Base-by-base conservation (phyloP, 257 asterid genomes). In the Cordia subcordata region DNA sequence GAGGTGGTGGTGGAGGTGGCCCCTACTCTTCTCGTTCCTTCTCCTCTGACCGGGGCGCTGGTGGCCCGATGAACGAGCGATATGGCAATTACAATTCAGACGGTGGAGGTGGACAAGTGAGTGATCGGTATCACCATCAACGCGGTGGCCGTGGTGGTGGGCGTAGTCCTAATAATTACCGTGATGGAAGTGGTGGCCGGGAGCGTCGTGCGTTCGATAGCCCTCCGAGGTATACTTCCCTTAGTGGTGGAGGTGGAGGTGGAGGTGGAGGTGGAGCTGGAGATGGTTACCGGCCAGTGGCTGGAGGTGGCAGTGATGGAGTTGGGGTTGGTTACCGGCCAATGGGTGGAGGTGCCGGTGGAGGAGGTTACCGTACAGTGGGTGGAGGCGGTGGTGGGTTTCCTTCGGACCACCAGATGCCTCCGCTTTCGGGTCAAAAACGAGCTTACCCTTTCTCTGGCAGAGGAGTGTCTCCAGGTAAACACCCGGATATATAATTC, bases 361-460 rank as follows among this genome's bases (percentile, higher is more conserved):
- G 66, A 19, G 86, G 70, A 27, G 74, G 71, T 22, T 68, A 71
- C 53, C 77, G 66, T 1, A 63, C 79, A 0, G 49, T 66, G 37
- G 77, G 55, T n/a, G 77, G 64, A 15, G 71, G 53, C 15, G 80
- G 60, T 17, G 81, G 68, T 22, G 80, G 85, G 62, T 76, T 78
- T 68, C 73, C 72, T 49, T 56, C 72, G 46, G 72, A 53, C 70
- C 75, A 75, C 49, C 71, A 68, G 27, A 60, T 70, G 79, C 78
- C 75, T 23, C 84, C 79, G 10, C 74, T 85, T 27, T 33, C 86
- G 5, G 96, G 96, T 57, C 94, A 90, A 68, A 90, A 87, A 65
- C 85, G 98, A 33, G 91, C 84, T 40, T 74, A 77, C 63, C 74
- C 92, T 21, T 79, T 76, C 52, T 35, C 83, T 42, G 84, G 74